Evolutionary conservation across 257 asterid species (phyloP).

Genomic region (Nicotiana obtusifolia): DNA sequence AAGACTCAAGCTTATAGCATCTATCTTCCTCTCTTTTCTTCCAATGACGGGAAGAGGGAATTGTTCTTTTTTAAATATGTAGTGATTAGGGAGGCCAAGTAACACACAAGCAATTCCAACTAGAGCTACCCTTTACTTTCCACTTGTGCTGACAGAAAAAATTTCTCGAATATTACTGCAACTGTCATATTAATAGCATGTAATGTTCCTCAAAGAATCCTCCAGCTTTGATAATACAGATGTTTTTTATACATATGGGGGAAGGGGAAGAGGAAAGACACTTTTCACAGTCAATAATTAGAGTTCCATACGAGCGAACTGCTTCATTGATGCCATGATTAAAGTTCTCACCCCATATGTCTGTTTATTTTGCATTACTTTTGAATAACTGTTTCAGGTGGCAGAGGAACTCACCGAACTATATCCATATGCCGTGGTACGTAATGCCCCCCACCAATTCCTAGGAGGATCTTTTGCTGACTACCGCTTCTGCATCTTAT

Average conservation of each 20-base stretch:
- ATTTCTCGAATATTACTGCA: not conserved
- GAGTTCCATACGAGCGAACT: not conserved
- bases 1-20: not conserved
- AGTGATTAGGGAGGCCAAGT: not conserved
- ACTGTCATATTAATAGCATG: not conserved
- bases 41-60: too few relatives aligned
- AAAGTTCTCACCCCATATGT: not conserved
- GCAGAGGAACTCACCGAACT: constrained; percentile 22
- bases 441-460: constrained; percentile 40
- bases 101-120: not conserved
- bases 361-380: not conserved
- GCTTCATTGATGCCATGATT: not conserved
- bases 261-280: too few relatives aligned
- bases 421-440: constrained; percentile 38
- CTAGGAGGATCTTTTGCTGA: constrained; percentile 26
- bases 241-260: too few relatives aligned
- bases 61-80: too few relatives aligned
- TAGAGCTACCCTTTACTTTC: not conserved
- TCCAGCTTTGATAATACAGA: not conserved
- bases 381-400: not conserved
- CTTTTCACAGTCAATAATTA: too few relatives aligned
- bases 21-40: not conserved
- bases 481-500: constrained; percentile 8
- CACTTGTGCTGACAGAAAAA: not conserved
- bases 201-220: not conserved